Evolutionary conservation across 192 early-diverging fungal genomes (phyloP), one percentile per base, ranked within the genome.

Genomic region (Phlyctochytrium planicorne): DNA sequence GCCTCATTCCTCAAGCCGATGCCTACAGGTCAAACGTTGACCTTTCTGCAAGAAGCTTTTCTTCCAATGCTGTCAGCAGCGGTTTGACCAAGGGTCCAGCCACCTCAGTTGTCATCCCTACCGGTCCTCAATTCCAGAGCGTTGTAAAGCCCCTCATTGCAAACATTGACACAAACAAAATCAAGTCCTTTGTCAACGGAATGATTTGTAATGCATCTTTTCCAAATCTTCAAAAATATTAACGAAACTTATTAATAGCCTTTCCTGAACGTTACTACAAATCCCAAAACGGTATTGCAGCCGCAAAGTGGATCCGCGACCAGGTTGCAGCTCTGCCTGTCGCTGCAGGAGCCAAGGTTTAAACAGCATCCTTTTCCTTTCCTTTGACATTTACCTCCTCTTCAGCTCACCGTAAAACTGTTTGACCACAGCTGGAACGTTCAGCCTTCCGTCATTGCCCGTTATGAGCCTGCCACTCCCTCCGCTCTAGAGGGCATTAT

Each of bases 231-330:
- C 20, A 6, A 6, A 47, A 14, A 47, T 14, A 47, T 20, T n/a
- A n/a, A n/a, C n/a, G n/a, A n/a, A n/a, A n/a, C n/a, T n/a, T n/a
- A n/a, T n/a, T n/a, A n/a, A 47, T 20, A 47, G 40, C 6, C 10
- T 73, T 73, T 35, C 71, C 71, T 33, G 71, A 73, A 36, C 27
- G 71, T 2, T 69, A 73, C 34, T 73, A 69, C 47, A 10, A 37
- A 1, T 69, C 65, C 34, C 50, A 63, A 0, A 73, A 73, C 33
- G 71, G 71, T 25, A 60, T 63, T n/a, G 47, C 12, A 34, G 71
- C 71, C 14, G 60, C 71, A 6, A 36, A 52, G 30, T 73, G 71
- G 71, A 35, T 73, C 17, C 30, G 25, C 17, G 53, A 71, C n/a
- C 47, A 63, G 56, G 61, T 63, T 30, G n/a, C 1, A 2, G 52